These are phyloP conservation scores for Pyrrhoderma lamaoense DNA, from an alignment of 1,284 basidiomycete genomes.

Conservation along the genomic window DNA sequence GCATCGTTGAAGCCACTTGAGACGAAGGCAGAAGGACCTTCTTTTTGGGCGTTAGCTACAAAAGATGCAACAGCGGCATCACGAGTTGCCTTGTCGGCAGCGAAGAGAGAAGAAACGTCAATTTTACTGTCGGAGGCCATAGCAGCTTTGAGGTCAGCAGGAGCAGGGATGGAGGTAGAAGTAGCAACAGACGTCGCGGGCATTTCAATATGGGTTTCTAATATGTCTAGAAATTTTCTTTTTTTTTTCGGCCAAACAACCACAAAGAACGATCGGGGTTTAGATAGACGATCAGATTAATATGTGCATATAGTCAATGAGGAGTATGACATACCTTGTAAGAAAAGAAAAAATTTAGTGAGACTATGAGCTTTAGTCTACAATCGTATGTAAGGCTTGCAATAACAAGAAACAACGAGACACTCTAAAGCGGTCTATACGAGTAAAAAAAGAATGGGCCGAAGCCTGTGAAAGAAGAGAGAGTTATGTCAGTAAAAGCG, in stretches of 20 bases:
- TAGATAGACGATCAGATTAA: neutral
- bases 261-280: too few species aligned
- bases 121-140: conserved; percentile 37
- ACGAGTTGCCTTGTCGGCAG: conserved; percentile 67
- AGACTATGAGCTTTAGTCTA: conserved; percentile 23
- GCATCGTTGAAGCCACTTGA: conserved; percentile 76
- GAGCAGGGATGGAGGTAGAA: conserved; percentile 39
- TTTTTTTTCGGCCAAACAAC: too few species aligned
- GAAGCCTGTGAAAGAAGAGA: conserved; percentile 9
- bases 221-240: too few species aligned
- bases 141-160: conserved; percentile 59
- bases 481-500: neutral
- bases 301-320: neutral
- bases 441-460: neutral
- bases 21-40: conserved; percentile 78
- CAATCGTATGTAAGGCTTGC: conserved; percentile 17
- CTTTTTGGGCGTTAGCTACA: conserved; percentile 71
- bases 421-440: conserved; percentile 18
- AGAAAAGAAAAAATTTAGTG: conserved; percentile 30
- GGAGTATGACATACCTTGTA: neutral
- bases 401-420: conserved; percentile 17
- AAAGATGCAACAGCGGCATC: conserved; percentile 65
- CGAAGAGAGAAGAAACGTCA: conserved; percentile 62
- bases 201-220: conserved; percentile 41
- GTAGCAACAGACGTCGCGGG: conserved; percentile 51